Evolutionary conservation across 192 early-diverging fungal species (phyloP).

Genomic region (Linnemannia hyalina): DNA sequence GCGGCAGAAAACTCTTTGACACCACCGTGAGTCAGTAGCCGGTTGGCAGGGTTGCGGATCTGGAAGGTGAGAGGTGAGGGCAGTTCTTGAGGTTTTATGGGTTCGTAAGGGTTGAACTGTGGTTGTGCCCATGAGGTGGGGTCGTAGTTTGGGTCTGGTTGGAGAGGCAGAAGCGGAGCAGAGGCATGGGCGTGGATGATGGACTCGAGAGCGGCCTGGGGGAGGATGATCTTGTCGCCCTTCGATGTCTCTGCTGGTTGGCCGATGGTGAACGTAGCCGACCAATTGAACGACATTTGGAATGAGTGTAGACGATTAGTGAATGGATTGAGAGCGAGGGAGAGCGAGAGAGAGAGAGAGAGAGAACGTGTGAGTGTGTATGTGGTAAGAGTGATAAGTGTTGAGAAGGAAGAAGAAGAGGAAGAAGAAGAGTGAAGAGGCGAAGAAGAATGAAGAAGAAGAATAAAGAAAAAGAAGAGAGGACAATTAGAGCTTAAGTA

Average conservation of each 20-base stretch:
- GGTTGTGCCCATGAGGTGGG: slow-evolving; percentile 38
- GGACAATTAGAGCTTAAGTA: too few relatives aligned
- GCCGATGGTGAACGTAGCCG: slow-evolving; percentile 45
- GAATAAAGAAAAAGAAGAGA: neutral
- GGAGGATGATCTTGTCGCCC: slow-evolving; percentile 72
- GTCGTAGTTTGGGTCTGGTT: slow-evolving; percentile 27
- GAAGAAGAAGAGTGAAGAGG: neutral
- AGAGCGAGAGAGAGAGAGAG: neutral
- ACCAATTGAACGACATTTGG: slow-evolving; percentile 51
- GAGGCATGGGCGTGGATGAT: slow-evolving; percentile 53
- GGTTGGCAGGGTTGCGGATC: slow-evolving; percentile 63
- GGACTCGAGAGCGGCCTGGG: slow-evolving; percentile 62
- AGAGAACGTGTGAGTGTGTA: neutral
- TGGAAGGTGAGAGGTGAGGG: slow-evolving; percentile 75
- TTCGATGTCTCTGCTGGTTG: slow-evolving; percentile 30
- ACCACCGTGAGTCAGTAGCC: slow-evolving; percentile 66
- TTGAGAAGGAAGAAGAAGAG: too few relatives aligned
- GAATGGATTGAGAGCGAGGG: neutral
- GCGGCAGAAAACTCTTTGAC: slow-evolving; percentile 80
- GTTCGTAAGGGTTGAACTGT: neutral
- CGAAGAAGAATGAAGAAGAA: neutral
- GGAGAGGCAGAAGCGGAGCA: slow-evolving; percentile 10
- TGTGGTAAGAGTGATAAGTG: too few relatives aligned
- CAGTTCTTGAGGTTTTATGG: slow-evolving; percentile 27
- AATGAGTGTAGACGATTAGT: neutral